phyloP scores from a whole-genome alignment of 805 yeast genomes.

The Teunomyces pallodes region DNA sequence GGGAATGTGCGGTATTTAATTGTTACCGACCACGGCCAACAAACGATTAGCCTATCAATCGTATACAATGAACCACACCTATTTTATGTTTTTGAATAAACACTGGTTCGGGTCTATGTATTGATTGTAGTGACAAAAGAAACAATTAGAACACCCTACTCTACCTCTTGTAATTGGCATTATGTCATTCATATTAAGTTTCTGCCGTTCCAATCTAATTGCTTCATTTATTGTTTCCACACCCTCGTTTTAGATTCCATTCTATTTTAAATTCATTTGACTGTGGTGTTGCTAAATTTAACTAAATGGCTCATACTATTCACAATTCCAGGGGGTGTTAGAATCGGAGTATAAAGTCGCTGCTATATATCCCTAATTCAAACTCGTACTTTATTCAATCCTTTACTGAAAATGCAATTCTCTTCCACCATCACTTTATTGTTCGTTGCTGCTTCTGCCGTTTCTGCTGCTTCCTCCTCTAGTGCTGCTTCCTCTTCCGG shows the following conservation, averaged over 20 bases:
- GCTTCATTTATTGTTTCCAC: neutral
- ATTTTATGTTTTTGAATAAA: too few species aligned
- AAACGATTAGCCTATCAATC: neutral
- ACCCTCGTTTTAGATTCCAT: neutral
- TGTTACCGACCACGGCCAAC: neutral
- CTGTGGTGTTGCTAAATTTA: neutral
- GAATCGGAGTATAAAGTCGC: neutral
- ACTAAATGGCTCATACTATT: neutral
- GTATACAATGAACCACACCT: too few species aligned
- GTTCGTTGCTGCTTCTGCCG: slow-evolving; percentile 8
- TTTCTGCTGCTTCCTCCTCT: slow-evolving; percentile 10
- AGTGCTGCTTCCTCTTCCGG: slow-evolving; percentile 8
- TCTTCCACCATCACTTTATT: slow-evolving; percentile 8
- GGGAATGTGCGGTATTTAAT: neutral
- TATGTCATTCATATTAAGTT: neutral
- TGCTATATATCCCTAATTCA: too few species aligned
- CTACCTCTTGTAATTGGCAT: too few species aligned
- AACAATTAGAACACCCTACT: too few species aligned
- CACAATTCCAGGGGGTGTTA: neutral
- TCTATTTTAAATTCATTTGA: neutral
- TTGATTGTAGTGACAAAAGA: too few species aligned
- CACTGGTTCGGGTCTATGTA: too few species aligned
- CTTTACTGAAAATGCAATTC: slow-evolving; percentile 12
- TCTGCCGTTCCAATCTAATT: neutral
- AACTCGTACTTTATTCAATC: neutral